Conservation (phyloP, 1,139 yeast species). For the Kurtzmaniella quercitrusa region DNA sequence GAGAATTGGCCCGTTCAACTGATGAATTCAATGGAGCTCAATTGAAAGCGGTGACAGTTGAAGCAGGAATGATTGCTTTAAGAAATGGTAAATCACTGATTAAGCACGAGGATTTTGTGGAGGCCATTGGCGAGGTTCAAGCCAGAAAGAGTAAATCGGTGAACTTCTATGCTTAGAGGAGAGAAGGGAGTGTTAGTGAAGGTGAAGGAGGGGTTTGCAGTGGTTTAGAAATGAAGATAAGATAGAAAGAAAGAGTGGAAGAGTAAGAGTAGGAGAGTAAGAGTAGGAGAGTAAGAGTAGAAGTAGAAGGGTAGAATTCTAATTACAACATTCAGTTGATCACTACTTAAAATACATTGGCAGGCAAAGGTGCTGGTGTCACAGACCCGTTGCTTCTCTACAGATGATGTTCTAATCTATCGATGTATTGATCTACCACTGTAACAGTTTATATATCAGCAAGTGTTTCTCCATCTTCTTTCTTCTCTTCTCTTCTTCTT, state of each 20-base stretch:
- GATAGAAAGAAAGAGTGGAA: background rate
- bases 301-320: no score
- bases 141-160: constrained; percentile 94
- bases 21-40: constrained; percentile 99
- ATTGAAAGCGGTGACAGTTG: constrained; percentile 95
- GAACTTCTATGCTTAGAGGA: constrained; percentile 78
- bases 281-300: no score
- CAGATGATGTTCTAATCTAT: no score
- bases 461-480: no score
- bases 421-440: no score
- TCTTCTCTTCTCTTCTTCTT: no score
- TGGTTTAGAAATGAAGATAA: background rate
- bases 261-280: background rate
- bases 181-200: background rate
- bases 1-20: constrained; percentile 94
- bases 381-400: no score
- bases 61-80: constrained; percentile 99
- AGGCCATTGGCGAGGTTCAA: constrained; percentile 97
- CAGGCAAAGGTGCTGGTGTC: no score
- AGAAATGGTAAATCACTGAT: constrained; percentile 90
- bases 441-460: no score
- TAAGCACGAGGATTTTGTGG: constrained; percentile 96
- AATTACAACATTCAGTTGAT: background rate
- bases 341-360: no score
- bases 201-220: background rate